Percentiles rank a stretch among this genome's conserved stretches.
These are phyloP conservation scores for Globomyces sp. DNA, from an alignment of 371 early-diverging fungal species.

Conservation along the genomic window DNA sequence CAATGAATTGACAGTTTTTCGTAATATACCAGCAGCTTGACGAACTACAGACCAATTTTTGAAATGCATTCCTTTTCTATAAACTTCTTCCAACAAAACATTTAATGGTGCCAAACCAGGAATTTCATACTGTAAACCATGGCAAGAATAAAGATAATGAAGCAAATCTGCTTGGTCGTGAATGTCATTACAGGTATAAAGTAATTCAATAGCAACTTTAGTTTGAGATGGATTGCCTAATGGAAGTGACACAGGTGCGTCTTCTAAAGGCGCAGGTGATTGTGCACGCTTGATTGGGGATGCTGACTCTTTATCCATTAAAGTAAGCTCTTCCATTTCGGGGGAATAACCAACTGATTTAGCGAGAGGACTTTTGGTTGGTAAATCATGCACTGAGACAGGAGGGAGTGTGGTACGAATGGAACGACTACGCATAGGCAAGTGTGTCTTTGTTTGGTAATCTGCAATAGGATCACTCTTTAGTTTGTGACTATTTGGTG, in stretches of 20 bases:
- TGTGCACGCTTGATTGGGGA: not conserved
- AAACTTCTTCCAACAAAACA: conserved; percentile 76
- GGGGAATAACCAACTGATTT: conserved; percentile 7
- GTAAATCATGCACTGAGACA: not conserved
- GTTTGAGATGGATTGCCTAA: conserved; percentile 66
- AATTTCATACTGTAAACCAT: conserved; percentile 58
- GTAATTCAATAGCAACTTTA: conserved; percentile 60
- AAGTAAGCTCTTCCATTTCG: conserved; percentile 3
- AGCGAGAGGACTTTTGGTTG: conserved; percentile 8
- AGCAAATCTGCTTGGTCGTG: conserved; percentile 82
- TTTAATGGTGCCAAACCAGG: conserved; percentile 55
- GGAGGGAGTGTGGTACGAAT: conserved; percentile 1
- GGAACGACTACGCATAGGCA: conserved; percentile 2
- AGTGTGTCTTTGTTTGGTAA: not conserved
- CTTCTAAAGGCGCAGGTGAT: not conserved
- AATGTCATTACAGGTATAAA: conserved; percentile 67
- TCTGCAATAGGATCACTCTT: conserved; percentile 7
- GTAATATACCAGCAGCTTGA: conserved; percentile 74
- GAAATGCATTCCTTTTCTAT: conserved; percentile 68
- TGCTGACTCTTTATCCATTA: conserved; percentile 3
- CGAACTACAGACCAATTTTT: conserved; percentile 83
- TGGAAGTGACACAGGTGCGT: conserved; percentile 53
- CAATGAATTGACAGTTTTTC: conserved; percentile 70
- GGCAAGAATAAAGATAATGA: conserved; percentile 76
- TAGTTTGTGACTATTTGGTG: not conserved